phyloP scores from a whole-genome alignment of 1,284 basidiomycete genomes.

The Serendipita sp. region DNA sequence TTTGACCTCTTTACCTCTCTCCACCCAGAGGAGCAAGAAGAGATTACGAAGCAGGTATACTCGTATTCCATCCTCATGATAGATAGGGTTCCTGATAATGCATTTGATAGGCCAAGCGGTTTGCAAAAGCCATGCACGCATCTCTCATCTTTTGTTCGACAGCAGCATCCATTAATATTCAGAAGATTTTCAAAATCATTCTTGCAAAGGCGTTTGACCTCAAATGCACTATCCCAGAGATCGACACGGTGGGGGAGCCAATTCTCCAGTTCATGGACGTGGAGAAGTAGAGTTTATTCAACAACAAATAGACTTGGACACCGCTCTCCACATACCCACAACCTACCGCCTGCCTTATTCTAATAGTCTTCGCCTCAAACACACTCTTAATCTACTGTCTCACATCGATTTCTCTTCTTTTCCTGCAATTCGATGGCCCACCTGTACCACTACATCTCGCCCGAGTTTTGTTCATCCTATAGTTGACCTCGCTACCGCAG shows the following conservation, averaged over 20 bases:
- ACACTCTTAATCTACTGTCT: too few relatives aligned
- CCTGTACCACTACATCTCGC: too few relatives aligned
- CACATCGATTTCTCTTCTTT: too few relatives aligned
- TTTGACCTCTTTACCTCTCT: slow-evolving; percentile 95
- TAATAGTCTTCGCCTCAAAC: too few relatives aligned
- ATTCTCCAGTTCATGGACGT: slow-evolving; percentile 86
- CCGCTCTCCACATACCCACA: too few relatives aligned
- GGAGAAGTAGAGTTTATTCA: slow-evolving; percentile 19
- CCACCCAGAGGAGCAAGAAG: slow-evolving; percentile 92
- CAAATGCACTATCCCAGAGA: slow-evolving; percentile 94
- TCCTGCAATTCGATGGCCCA: too few relatives aligned
- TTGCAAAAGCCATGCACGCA: slow-evolving; percentile 96
- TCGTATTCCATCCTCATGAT: slow-evolving; percentile 2
- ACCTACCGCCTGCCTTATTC: too few relatives aligned
- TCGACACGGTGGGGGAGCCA: slow-evolving; percentile 86
- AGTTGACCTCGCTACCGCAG: too few relatives aligned
- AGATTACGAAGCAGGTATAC: slow-evolving; percentile 86
- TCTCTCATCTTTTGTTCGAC: slow-evolving; percentile 98
- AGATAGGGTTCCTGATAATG: neutral
- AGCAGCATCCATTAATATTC: slow-evolving; percentile 94
- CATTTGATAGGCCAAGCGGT: slow-evolving; percentile 65
- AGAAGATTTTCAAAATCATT: slow-evolving; percentile 98
- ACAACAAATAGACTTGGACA: too few relatives aligned
- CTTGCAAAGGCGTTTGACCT: slow-evolving; percentile 79
- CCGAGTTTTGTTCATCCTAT: too few relatives aligned